These are phyloP conservation scores for Elsinoe necatrix DNA, from an alignment of 2,329 filamentous ascomycete species.

Conservation along the genomic window DNA sequence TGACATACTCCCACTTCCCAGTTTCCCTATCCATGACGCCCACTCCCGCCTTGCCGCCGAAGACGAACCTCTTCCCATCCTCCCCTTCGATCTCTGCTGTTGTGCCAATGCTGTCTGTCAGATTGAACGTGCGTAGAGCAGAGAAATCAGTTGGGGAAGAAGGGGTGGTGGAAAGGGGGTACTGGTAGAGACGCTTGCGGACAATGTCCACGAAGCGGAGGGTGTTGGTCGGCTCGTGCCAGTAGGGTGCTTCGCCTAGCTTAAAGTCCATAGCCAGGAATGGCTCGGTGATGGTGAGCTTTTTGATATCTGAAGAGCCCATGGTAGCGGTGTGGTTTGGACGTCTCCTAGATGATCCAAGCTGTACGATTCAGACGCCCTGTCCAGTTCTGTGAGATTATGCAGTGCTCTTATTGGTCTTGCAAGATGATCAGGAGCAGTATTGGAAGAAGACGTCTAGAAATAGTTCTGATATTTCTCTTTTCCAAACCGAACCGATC, in stretches of 20 bases:
- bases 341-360: too few species aligned
- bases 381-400: too few species aligned
- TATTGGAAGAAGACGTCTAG: neutral
- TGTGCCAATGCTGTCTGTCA: conserved; percentile 47
- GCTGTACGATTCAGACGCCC: too few species aligned
- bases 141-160: conserved; percentile 51
- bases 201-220: conserved; percentile 79
- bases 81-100: conserved; percentile 69
- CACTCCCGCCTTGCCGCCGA: conserved; percentile 73
- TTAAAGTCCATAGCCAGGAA: conserved; percentile 55
- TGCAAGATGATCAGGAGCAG: neutral
- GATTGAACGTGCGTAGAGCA: conserved; percentile 48
- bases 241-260: conserved; percentile 68
- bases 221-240: conserved; percentile 55
- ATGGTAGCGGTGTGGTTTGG: conserved; percentile 19
- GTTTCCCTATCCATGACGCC: conserved; percentile 64
- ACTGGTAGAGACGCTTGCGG: conserved; percentile 61
- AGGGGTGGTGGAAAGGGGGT: conserved; percentile 57
- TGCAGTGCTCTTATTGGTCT: too few species aligned
- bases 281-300: conserved; percentile 33
- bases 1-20: conserved; percentile 48
- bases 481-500: neutral
- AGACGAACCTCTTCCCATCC: conserved; percentile 54
- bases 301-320: conserved; percentile 25
- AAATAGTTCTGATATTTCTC: neutral